phyloP scores from a whole-genome alignment of 2,329 filamentous ascomycete genomes.

The Colletotrichum spinosum region DNA sequence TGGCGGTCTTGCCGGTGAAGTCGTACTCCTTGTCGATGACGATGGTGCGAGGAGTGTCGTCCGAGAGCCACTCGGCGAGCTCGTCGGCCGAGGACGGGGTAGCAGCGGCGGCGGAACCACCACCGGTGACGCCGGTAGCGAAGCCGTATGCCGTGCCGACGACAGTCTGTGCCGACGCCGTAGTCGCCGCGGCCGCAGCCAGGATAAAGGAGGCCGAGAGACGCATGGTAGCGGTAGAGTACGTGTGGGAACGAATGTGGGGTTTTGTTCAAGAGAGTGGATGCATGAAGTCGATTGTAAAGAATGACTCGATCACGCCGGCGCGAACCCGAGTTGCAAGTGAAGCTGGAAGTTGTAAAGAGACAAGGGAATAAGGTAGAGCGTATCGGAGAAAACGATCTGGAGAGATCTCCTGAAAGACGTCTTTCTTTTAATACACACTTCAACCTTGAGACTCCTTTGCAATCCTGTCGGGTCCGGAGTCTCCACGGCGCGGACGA shows the following conservation, averaged over 20 bases:
- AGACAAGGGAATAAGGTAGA: background rate
- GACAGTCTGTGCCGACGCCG: conserved; percentile 41
- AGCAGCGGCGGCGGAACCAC: conserved; percentile 11
- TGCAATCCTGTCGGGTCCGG: background rate
- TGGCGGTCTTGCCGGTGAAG: conserved; percentile 66
- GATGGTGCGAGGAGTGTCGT: conserved; percentile 60
- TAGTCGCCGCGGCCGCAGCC: conserved; percentile 43
- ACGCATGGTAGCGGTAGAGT: background rate
- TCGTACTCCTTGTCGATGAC: conserved; percentile 67
- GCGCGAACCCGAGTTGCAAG: background rate
- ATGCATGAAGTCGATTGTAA: background rate
- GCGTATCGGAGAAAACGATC: background rate
- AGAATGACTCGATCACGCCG: conserved; percentile 4
- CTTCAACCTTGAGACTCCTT: background rate
- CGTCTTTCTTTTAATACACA: background rate
- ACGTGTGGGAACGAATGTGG: background rate
- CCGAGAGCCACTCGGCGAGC: conserved; percentile 44
- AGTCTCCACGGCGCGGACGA: background rate
- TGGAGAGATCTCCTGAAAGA: background rate
- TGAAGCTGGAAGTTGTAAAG: background rate
- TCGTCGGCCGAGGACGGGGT: conserved; percentile 8
- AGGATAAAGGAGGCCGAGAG: conserved; percentile 44
- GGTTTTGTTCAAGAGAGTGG: background rate
- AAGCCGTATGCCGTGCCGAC: conserved; percentile 45
- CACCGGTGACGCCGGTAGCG: conserved; percentile 31